These are phyloP conservation scores for Sporothrix brunneoviolacea DNA, from an alignment of 2,329 filamentous ascomycete genomes.

Conservation along the genomic window DNA sequence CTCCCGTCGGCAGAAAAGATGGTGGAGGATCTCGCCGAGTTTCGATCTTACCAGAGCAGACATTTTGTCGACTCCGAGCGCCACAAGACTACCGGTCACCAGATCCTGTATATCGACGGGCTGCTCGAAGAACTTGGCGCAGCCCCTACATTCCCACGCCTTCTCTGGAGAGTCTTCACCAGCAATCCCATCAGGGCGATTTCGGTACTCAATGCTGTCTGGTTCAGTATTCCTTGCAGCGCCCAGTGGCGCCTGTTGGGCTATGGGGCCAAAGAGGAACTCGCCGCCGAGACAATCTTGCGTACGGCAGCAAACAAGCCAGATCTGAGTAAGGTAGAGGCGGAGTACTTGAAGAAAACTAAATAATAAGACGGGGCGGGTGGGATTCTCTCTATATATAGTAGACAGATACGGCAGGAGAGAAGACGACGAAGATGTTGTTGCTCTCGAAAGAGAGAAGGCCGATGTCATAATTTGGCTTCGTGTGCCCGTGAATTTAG, in stretches of 20 bases:
- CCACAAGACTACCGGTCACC: slow-evolving; percentile 24
- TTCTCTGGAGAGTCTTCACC: slow-evolving; percentile 23
- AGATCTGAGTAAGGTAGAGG: slow-evolving; percentile 23
- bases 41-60: slow-evolving; percentile 23
- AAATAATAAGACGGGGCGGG: no score
- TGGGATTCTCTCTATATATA: no score
- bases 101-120: slow-evolving; percentile 27
- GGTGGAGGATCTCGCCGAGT: slow-evolving; percentile 21
- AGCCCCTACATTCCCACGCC: slow-evolving; percentile 24
- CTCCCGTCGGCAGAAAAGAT: slow-evolving; percentile 24
- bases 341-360: no score
- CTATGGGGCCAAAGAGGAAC: slow-evolving; percentile 23
- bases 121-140: slow-evolving; percentile 29
- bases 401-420: no score
- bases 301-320: slow-evolving; percentile 22
- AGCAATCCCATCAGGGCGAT: slow-evolving; percentile 24
- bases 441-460: no score
- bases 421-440: no score
- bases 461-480: no score
- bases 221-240: slow-evolving; percentile 29
- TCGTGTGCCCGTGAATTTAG: no score
- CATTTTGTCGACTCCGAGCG: slow-evolving; percentile 27
- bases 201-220: slow-evolving; percentile 27
- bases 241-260: slow-evolving; percentile 32
- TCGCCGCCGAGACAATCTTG: slow-evolving; percentile 28